Conservation (phyloP, 2,329 filamentous ascomycete genomes). For the Clonostachys chloroleuca region DNA sequence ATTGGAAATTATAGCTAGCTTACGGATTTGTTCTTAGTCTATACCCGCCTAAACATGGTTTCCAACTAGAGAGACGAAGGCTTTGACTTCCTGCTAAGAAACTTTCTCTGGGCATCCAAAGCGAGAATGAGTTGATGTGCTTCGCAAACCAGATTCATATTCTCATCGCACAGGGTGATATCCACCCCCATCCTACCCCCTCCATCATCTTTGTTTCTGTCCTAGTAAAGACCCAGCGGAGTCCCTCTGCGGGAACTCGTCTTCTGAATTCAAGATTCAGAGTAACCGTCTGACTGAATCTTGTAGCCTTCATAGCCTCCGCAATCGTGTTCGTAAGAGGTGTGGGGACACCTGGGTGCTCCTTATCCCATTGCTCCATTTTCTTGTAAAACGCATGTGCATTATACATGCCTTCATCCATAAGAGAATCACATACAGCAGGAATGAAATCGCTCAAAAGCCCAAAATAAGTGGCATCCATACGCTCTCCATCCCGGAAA, state of each 20-base stretch:
- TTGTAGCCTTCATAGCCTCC: constrained; percentile 8
- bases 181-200: constrained; percentile 13
- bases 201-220: constrained; percentile 10
- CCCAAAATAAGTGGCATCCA: constrained; percentile 13
- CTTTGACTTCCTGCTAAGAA: neutral
- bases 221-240: constrained; percentile 13
- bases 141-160: constrained; percentile 1
- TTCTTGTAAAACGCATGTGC: constrained; percentile 5
- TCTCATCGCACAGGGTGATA: constrained; percentile 6
- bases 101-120: constrained; percentile 1
- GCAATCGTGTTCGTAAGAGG: constrained; percentile 5
- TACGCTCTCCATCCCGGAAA: constrained; percentile 8
- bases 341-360: constrained; percentile 9
- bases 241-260: constrained; percentile 10
- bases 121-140: constrained; percentile 2
- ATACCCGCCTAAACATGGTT: no score
- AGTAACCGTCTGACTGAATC: constrained; percentile 1
- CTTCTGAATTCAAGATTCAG: constrained; percentile 19
- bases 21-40: no score
- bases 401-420: constrained; percentile 15
- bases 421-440: constrained; percentile 18
- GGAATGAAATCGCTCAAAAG: constrained; percentile 17
- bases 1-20: no score
- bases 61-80: no score
- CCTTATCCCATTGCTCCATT: constrained; percentile 10